Conservation (phyloP, 2,329 filamentous ascomycete genomes). For the Malbranchea cinnamomea region DNA sequence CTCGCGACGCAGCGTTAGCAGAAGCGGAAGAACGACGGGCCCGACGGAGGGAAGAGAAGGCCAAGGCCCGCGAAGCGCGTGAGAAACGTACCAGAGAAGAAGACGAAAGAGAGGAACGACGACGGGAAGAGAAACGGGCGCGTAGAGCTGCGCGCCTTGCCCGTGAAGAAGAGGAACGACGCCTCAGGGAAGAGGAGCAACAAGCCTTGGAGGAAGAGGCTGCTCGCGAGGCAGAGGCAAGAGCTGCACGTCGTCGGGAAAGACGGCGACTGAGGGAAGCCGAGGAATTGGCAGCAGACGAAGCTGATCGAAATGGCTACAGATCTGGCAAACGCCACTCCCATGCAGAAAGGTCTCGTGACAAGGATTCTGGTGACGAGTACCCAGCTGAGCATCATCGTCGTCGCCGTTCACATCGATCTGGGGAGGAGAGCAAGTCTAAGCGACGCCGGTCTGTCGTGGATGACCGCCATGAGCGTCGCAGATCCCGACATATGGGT, state of each 20-base stretch:
- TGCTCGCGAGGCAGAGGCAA: conserved; percentile 19
- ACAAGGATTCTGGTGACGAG: conserved; percentile 16
- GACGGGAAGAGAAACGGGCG: conserved; percentile 44
- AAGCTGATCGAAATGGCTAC: conserved; percentile 2
- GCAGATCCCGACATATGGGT: conserved; percentile 11
- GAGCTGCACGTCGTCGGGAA: conserved; percentile 19
- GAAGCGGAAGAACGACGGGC: conserved; percentile 28
- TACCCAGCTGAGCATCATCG: conserved; percentile 16
- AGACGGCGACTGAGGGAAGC: conserved; percentile 20
- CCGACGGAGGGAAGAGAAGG: conserved; percentile 37
- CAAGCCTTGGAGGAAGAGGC: conserved; percentile 18
- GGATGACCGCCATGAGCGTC: conserved; percentile 15
- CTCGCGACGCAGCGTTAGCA: conserved; percentile 18
- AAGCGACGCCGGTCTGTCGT: conserved; percentile 23
- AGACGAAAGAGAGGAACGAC: conserved; percentile 38
- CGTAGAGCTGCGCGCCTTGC: conserved; percentile 35
- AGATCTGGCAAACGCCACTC: conserved; percentile 17
- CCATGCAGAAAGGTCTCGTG: conserved; percentile 14
- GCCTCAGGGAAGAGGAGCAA: conserved; percentile 16
- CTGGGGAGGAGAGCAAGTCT: conserved; percentile 18
- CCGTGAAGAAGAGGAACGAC: conserved; percentile 13
- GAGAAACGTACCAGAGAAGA: conserved; percentile 28
- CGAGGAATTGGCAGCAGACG: conserved; percentile 13
- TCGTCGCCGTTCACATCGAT: conserved; percentile 18
- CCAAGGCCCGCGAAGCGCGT: conserved; percentile 25